A percentile compares a stretch with the other conserved stretches of the same genome.
Evolutionary conservation across 2,329 filamentous ascomycete genomes (phyloP).

Genomic region (Ambrosiella xylebori): DNA sequence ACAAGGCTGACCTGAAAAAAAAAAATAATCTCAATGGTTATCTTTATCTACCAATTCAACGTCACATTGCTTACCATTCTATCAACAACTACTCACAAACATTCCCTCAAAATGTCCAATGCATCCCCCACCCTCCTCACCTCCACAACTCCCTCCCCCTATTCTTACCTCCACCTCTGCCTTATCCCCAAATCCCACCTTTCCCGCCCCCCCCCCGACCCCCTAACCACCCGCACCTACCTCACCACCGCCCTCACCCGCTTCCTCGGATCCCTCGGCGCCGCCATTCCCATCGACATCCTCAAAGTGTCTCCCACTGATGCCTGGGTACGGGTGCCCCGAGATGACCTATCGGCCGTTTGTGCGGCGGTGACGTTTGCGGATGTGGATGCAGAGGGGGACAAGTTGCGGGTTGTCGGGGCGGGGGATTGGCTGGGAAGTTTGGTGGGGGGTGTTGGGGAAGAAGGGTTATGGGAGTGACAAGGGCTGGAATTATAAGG

Average conservation of each 20-base stretch:
- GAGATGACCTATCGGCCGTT: slow-evolving; percentile 41
- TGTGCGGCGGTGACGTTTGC: slow-evolving; percentile 48
- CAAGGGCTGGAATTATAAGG: neutral
- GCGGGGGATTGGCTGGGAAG: slow-evolving; percentile 48
- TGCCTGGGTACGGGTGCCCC: slow-evolving; percentile 49
- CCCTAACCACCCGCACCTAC: slow-evolving; percentile 44
- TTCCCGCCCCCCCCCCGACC: slow-evolving; percentile 30
- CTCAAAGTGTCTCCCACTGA: slow-evolving; percentile 39
- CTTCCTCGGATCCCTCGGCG: slow-evolving; percentile 53
- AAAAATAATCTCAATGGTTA: too few relatives aligned
- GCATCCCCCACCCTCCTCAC: slow-evolving; percentile 17
- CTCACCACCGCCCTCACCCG: slow-evolving; percentile 45
- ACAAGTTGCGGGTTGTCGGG: slow-evolving; percentile 36
- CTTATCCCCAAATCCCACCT: slow-evolving; percentile 6
- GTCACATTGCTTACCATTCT: too few relatives aligned
- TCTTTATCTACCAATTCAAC: too few relatives aligned
- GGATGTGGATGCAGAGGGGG: slow-evolving; percentile 29
- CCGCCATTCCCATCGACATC: slow-evolving; percentile 52
- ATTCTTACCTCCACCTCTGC: slow-evolving; percentile 35
- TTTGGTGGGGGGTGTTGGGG: slow-evolving; percentile 33
- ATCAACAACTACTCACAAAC: slow-evolving; percentile 14
- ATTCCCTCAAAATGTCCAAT: slow-evolving; percentile 23
- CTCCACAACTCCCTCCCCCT: slow-evolving; percentile 24
- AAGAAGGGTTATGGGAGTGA: slow-evolving; percentile 28
- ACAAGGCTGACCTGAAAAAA: slow-evolving; percentile 7